Percentiles rank a stretch among this genome's conserved stretches.
phyloP scores from a whole-genome alignment of 306 rosid species.

The Gleditsia sinensis region DNA sequence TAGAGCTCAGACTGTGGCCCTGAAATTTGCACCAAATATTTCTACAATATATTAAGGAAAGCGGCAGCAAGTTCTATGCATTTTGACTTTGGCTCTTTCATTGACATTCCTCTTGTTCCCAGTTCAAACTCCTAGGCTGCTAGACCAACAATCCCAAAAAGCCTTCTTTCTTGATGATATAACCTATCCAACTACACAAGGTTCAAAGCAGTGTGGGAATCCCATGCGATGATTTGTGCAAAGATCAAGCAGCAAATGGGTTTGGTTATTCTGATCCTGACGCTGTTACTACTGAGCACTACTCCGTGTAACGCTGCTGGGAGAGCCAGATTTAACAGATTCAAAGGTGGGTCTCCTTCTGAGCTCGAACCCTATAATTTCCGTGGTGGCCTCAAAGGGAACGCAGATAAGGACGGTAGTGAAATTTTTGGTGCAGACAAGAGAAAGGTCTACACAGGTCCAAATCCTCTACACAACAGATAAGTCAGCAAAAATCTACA shows the following conservation, averaged over 20 bases:
- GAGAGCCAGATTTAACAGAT: constrained; percentile 30
- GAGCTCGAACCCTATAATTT: constrained; percentile 22
- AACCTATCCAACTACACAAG: too few species aligned
- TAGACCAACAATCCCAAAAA: constrained; percentile 10
- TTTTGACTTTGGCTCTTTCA: constrained; percentile 42
- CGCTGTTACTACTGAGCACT: constrained; percentile 32
- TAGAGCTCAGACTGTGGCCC: constrained; percentile 34
- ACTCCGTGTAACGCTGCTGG: constrained; percentile 44
- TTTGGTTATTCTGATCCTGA: constrained; percentile 41
- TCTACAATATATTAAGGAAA: constrained; percentile 24
- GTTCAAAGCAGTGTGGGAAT: neutral
- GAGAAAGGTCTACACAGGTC: constrained; percentile 67
- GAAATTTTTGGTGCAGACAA: constrained; percentile 47
- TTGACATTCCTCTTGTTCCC: constrained; percentile 32
- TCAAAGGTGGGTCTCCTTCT: constrained; percentile 33
- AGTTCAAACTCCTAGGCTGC: constrained; percentile 44
- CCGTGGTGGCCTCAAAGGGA: constrained; percentile 25
- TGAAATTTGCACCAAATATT: constrained; percentile 34
- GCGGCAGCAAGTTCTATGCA: constrained; percentile 44
- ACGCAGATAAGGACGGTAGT: constrained; percentile 25
- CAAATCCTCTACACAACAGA: constrained; percentile 73
- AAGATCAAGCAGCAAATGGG: constrained; percentile 40
- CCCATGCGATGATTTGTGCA: constrained; percentile 42
- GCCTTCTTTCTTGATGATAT: constrained; percentile 19
- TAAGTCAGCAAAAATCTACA: constrained; percentile 29